Conservation (phyloP, 2,329 filamentous ascomycete genomes). For the Sclerotinia sclerotiorum region DNA sequence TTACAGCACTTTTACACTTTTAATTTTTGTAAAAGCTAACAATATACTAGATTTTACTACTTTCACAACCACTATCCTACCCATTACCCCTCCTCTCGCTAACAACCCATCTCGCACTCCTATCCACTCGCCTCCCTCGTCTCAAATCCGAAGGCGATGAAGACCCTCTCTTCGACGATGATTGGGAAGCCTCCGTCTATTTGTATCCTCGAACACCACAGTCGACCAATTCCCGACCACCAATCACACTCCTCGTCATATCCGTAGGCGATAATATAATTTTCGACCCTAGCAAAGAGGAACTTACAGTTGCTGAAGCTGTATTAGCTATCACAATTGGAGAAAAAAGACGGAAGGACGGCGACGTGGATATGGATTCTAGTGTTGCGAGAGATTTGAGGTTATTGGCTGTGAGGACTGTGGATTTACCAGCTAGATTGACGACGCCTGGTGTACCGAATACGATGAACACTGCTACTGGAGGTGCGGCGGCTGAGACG, state of each 20-base stretch:
- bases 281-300: conserved; percentile 88
- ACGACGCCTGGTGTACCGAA: conserved; percentile 71
- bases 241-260: conserved; percentile 87
- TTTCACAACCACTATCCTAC: conserved; percentile 90
- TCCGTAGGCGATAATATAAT: conserved; percentile 84
- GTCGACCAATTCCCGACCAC: conserved; percentile 57
- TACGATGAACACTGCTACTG: conserved; percentile 57
- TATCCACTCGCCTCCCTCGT: conserved; percentile 79
- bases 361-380: conserved; percentile 46
- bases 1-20: neutral
- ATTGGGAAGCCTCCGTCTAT: conserved; percentile 82
- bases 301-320: conserved; percentile 88
- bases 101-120: conserved; percentile 88
- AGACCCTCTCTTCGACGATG: conserved; percentile 96
- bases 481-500: conserved; percentile 42
- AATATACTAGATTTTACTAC: conserved; percentile 73
- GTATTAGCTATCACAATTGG: conserved; percentile 83
- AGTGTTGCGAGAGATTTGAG: conserved; percentile 48
- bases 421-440: conserved; percentile 72
- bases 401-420: conserved; percentile 67
- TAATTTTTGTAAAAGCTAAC: conserved; percentile 11
- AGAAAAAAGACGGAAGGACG: conserved; percentile 41
- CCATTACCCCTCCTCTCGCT: conserved; percentile 89
- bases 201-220: conserved; percentile 56
- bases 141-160: conserved; percentile 89